Evolutionary conservation across 2,329 filamentous ascomycete genomes (phyloP), one percentile per base, ranked within the genome.

Genomic region (Talaromyces amestolkiae): DNA sequence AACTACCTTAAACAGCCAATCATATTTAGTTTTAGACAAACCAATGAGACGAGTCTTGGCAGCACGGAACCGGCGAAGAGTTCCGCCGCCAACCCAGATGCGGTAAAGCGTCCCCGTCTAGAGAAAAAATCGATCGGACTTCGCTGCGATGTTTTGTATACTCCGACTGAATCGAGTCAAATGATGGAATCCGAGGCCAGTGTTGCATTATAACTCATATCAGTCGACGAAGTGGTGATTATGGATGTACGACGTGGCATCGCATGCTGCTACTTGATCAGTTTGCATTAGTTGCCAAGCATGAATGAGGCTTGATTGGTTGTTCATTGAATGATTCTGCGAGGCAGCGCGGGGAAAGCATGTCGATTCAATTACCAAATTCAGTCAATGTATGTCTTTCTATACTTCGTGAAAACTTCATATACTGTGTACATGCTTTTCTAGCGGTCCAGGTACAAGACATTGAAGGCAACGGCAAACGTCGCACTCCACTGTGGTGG

Each of bases 91-190:
- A 54, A 37, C 0, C 51, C 31, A 4, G 19, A 35, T 54, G 8
- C 17, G 31, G 51, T 37, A 54, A 54, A 37, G 31, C 51, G 31
- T 19, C 9, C 17, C 54, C 11, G 11, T 58, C n/a, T 7, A 8
- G 22, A 33, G n/a, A 33, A 22, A 59, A 58, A 58, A 39, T 2
- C 6, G 37, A 41, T 59, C 60, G 60, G 60, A 62, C 47, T 62
- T 62, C 33, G 60, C 43, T 62, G 47, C 60, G 60, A 62, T 31
- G 22, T 22, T 31, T 41, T 61, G 3, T 41, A 22, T 27, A 54
- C 31, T 15, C 11, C 43, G 5, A 22, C 13, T 17, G 13, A 31
- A 17, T 51, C 22, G 6, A 51, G 56, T 45, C 56, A 24, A 39
- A 39, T 61, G 43, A 22, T 49, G 31, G n/a, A 24, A 41, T 49